Conservation (phyloP, 805 yeast species). For the Soucietia sequanensis region DNA sequence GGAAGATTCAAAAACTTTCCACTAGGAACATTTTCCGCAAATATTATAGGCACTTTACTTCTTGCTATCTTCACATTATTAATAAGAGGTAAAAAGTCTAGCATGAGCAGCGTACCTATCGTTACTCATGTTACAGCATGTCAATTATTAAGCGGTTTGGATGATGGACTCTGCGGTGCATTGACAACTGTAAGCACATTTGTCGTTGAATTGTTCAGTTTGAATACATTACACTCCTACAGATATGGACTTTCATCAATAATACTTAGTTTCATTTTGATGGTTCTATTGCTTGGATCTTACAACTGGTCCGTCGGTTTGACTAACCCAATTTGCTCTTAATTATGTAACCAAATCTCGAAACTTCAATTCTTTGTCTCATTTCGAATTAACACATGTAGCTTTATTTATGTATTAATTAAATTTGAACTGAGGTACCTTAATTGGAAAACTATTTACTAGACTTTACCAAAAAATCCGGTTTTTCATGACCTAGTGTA, state of each 20-base stretch:
- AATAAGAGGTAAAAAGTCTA: slow-evolving; percentile 39
- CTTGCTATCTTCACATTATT: slow-evolving; percentile 45
- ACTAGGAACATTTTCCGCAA: slow-evolving; percentile 48
- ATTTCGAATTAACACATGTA: no score
- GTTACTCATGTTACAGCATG: slow-evolving; percentile 38
- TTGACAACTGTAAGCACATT: slow-evolving; percentile 78
- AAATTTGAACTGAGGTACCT: no score
- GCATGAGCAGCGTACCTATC: slow-evolving; percentile 17
- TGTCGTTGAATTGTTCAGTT: slow-evolving; percentile 56
- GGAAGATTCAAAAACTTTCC: slow-evolving; percentile 47
- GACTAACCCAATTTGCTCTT: slow-evolving; percentile 19
- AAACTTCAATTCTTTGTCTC: no score
- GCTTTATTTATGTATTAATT: no score
- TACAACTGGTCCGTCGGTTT: slow-evolving; percentile 67
- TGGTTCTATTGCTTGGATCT: slow-evolving; percentile 65
- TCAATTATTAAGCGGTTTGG: slow-evolving; percentile 53
- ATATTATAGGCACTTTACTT: slow-evolving; percentile 45
- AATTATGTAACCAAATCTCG: no score
- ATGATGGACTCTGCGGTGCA: slow-evolving; percentile 69
- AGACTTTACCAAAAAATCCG: no score
- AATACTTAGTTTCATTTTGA: slow-evolving; percentile 43
- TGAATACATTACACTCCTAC: slow-evolving; percentile 35
- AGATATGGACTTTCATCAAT: slow-evolving; percentile 53
- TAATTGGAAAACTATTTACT: no score
- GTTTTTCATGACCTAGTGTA: no score